Percentiles rank a stretch among this genome's conserved stretches.
These are phyloP conservation scores for Phycomyces blakesleeanus DNA, from an alignment of 192 early-diverging fungal genomes.

Conservation along the genomic window DNA sequence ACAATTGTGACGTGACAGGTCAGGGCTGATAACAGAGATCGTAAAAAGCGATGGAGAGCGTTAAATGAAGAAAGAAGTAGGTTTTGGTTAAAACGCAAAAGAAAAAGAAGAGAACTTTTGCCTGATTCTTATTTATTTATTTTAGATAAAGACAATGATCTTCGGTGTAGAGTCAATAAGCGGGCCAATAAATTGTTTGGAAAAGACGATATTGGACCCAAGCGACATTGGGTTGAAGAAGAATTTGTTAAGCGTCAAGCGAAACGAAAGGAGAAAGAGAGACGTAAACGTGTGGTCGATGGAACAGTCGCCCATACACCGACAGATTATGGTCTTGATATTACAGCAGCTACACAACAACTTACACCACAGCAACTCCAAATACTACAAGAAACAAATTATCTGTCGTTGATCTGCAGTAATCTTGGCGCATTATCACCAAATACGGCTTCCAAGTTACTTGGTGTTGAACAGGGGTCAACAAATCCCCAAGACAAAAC, in stretches of 20 bases:
- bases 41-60: slow-evolving; percentile 51
- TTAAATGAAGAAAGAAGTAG: slow-evolving; percentile 52
- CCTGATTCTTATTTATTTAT: background rate
- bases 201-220: slow-evolving; percentile 42
- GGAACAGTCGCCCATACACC: slow-evolving; percentile 4
- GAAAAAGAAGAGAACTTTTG: background rate
- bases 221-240: slow-evolving; percentile 59
- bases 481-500: background rate
- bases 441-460: background rate
- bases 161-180: slow-evolving; percentile 69
- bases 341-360: slow-evolving; percentile 3
- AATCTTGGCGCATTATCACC: slow-evolving; percentile 12
- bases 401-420: slow-evolving; percentile 16
- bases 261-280: slow-evolving; percentile 58
- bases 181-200: slow-evolving; percentile 63
- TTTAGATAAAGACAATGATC: slow-evolving; percentile 67
- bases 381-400: slow-evolving; percentile 9
- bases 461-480: background rate
- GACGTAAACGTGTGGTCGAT: slow-evolving; percentile 21
- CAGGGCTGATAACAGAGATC: slow-evolving; percentile 47
- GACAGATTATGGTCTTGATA: background rate
- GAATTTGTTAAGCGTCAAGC: slow-evolving; percentile 64
- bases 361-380: slow-evolving; percentile 4
- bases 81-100: slow-evolving; percentile 1
- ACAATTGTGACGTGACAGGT: slow-evolving; percentile 22